Conservation (phyloP, 2,329 filamentous ascomycete genomes). For the Shiraia bambusicola region DNA sequence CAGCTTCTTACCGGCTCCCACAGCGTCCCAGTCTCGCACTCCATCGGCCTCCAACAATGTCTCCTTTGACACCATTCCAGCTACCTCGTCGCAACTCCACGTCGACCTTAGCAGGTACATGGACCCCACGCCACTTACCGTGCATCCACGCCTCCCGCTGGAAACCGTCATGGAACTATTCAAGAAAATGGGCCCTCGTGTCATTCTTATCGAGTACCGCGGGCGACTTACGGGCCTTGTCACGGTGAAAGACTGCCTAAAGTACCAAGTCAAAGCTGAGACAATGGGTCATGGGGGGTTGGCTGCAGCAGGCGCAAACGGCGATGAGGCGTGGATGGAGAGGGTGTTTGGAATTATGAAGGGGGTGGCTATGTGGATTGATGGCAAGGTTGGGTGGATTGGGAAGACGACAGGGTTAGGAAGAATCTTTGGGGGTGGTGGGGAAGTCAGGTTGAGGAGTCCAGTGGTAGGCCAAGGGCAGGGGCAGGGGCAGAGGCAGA, state of each 20-base stretch:
- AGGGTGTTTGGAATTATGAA: constrained; percentile 25
- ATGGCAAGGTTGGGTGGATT: constrained; percentile 18
- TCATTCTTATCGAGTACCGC: constrained; percentile 89
- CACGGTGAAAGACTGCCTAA: constrained; percentile 94
- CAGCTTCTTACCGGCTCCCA: constrained; percentile 61
- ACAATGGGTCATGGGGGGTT: constrained; percentile 68
- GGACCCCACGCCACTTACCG: constrained; percentile 84
- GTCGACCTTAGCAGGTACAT: constrained; percentile 86
- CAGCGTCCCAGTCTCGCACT: constrained; percentile 19
- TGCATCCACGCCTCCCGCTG: constrained; percentile 85
- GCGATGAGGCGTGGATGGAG: constrained; percentile 36
- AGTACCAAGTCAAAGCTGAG: constrained; percentile 96
- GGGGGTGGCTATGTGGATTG: constrained; percentile 20
- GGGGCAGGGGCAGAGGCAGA: no score
- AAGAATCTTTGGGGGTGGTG: constrained; percentile 15
- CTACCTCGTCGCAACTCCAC: constrained; percentile 56
- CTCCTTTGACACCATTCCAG: constrained; percentile 62
- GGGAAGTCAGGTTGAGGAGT: constrained; percentile 30
- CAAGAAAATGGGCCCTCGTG: constrained; percentile 92
- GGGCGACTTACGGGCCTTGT: constrained; percentile 82
- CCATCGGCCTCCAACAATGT: constrained; percentile 28
- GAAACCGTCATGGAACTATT: constrained; percentile 99
- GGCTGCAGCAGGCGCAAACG: constrained; percentile 2
- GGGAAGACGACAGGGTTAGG: constrained; percentile 18
- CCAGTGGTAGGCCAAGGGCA: no score